Evolutionary conservation across 2,329 filamentous ascomycete species (phyloP), one percentile per base, ranked within the genome.

Genomic region (Paracoccidioides lutzii): DNA sequence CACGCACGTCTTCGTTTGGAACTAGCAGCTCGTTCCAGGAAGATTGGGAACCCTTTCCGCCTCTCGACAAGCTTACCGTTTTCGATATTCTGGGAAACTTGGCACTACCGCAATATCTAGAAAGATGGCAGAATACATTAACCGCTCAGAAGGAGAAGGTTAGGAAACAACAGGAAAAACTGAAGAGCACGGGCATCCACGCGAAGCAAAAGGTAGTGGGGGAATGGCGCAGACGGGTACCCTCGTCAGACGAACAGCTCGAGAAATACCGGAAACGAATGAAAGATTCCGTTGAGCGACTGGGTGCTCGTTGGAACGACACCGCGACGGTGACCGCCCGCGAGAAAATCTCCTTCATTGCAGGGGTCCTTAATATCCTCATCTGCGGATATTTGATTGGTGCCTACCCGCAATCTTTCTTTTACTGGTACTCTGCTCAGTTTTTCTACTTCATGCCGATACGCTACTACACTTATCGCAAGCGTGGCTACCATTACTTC

Each of bases 391-490:
- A 95, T 69, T 76, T 98, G 49, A 87, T 98, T 54, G 93, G 93
- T 58, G 89, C 83, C 35, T 85, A 79, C 63, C 90, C 93, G 0
- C 78, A 95, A 63, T 85, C 83, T 69, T 95, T 97, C 71, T 91
- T 95, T 63, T 75, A 86, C 62, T 98, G 93, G 93, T 98, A 95
- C 71, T 90, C 88, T 6, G 78, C 72, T 3, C 90, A 95, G 71
- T 79, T 95, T 44, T 70, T 88, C 58, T 97, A 96, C 73, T 97
- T 96, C 71, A 95, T 97, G 91, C 93, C 93, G 10, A 88, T 98
- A 62, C 86, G 93, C 51, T 91, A 82, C 73, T 93, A 90, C 74
- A 88, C 86, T 57, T 98, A 98, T 71, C 89, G 89, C 67, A 83
- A 84, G 64, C 87, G 87, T 57, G 93, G 91, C 56, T 96, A 94